Conservation (phyloP, 345 rosid genomes). For the Eutrema yunnanense region DNA sequence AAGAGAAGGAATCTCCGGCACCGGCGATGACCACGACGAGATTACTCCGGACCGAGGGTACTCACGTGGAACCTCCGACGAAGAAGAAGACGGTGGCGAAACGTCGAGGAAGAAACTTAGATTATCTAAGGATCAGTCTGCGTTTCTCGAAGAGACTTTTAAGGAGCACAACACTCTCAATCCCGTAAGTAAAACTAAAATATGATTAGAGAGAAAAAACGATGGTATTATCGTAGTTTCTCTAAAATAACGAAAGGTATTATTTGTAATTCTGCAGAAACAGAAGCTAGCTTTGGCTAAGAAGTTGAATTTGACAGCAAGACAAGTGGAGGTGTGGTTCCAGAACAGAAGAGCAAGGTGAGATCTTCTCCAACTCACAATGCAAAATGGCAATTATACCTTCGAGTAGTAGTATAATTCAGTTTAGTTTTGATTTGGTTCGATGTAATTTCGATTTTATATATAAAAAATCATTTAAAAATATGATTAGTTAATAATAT, state of each 20-base stretch:
- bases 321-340: slow-evolving; percentile 98
- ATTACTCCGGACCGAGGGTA: slow-evolving; percentile 51
- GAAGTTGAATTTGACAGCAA: slow-evolving; percentile 68
- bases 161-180: slow-evolving; percentile 98
- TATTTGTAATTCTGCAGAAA: slow-evolving; percentile 44
- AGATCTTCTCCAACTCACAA: slow-evolving; percentile 2
- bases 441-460: background rate
- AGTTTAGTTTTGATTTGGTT: background rate
- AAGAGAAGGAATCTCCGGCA: slow-evolving; percentile 43
- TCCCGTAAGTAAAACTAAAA: slow-evolving; percentile 52
- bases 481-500: too few species aligned
- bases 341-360: slow-evolving; percentile 98
- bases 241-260: background rate
- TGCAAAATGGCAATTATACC: background rate
- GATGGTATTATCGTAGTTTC: background rate
- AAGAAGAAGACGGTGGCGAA: slow-evolving; percentile 83
- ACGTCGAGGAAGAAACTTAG: slow-evolving; percentile 90
- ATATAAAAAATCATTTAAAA: too few species aligned
- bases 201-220: background rate
- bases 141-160: slow-evolving; percentile 87
- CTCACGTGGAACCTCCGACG: slow-evolving; percentile 83
- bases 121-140: slow-evolving; percentile 87
- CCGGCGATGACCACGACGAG: slow-evolving; percentile 54
- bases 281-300: slow-evolving; percentile 85
- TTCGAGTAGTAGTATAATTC: background rate